Evolutionary conservation across 371 early-diverging fungal species (phyloP).

Genomic region (Parasitella parasitica): DNA sequence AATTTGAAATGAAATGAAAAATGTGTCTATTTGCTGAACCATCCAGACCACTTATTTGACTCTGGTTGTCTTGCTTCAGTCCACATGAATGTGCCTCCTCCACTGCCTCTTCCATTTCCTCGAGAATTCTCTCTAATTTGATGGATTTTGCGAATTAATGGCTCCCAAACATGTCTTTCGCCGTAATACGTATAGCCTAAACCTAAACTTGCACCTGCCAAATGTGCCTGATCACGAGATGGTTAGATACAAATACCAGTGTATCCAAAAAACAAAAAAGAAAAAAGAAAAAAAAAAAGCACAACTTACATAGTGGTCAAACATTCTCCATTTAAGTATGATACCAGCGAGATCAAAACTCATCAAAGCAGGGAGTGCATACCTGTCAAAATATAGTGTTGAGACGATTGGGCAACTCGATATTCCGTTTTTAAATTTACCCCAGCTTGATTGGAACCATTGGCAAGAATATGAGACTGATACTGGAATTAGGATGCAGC

Average conservation of each 20-base stretch:
- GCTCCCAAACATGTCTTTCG: constrained; percentile 48
- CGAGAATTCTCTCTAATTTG: constrained; percentile 13
- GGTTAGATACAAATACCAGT: neutral
- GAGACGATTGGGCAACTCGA: neutral
- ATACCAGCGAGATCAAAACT: constrained; percentile 64
- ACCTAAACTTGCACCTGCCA: constrained; percentile 64
- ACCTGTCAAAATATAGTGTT: constrained; percentile 20
- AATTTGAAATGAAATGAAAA: constrained; percentile 14
- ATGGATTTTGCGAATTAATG: constrained; percentile 37
- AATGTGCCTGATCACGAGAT: constrained; percentile 49
- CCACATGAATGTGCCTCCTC: constrained; percentile 20
- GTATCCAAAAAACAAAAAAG: no score
- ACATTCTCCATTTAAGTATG: constrained; percentile 56
- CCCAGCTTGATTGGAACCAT: constrained; percentile 67
- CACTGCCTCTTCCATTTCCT: neutral
- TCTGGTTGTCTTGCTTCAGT: constrained; percentile 9
- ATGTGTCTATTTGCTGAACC: constrained; percentile 18
- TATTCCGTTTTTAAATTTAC: constrained; percentile 12
- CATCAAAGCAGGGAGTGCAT: constrained; percentile 61
- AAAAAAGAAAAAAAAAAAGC: no score
- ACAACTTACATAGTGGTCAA: constrained; percentile 72
- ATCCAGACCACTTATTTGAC: constrained; percentile 15
- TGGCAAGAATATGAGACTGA: constrained; percentile 73
- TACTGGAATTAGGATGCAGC: constrained; percentile 60
- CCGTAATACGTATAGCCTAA: constrained; percentile 54